phyloP scores from a whole-genome alignment of 257 asterid genomes.

The Solanum sitiens region DNA sequence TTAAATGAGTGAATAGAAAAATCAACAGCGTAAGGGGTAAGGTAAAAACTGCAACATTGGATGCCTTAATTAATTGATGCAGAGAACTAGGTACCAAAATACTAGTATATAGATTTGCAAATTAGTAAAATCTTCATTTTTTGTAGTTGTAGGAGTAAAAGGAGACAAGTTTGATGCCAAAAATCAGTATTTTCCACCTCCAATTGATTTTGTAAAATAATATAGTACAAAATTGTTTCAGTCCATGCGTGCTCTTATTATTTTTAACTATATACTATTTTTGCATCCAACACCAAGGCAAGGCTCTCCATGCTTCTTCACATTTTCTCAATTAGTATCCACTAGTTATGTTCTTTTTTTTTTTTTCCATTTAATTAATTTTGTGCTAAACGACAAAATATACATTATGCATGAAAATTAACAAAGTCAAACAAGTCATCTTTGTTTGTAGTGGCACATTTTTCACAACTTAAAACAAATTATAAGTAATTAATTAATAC shows the following conservation, averaged over 20 bases:
- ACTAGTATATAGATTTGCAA: background rate
- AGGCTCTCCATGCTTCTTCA: background rate
- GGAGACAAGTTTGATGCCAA: slow-evolving; percentile 10
- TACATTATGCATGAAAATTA: background rate
- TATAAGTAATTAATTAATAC: background rate
- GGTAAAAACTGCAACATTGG: slow-evolving; percentile 19
- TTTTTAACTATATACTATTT: background rate
- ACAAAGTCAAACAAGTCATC: background rate
- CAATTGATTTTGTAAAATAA: background rate
- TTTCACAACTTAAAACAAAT: background rate
- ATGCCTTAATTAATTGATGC: slow-evolving; percentile 15
- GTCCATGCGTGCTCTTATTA: background rate
- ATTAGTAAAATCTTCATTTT: background rate
- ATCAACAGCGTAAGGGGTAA: background rate
- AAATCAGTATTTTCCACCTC: background rate
- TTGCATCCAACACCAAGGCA: background rate
- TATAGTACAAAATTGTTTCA: background rate
- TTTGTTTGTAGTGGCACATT: background rate
- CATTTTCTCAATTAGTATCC: background rate
- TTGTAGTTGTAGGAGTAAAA: background rate
- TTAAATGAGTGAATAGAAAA: background rate
- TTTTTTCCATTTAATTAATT: background rate
- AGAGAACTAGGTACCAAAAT: slow-evolving; percentile 14
- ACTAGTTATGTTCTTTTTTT: background rate
- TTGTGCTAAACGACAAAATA: background rate